Conservation (phyloP, 495 filamentous ascomycete genomes). For the Lichenothelia convexa region DNA sequence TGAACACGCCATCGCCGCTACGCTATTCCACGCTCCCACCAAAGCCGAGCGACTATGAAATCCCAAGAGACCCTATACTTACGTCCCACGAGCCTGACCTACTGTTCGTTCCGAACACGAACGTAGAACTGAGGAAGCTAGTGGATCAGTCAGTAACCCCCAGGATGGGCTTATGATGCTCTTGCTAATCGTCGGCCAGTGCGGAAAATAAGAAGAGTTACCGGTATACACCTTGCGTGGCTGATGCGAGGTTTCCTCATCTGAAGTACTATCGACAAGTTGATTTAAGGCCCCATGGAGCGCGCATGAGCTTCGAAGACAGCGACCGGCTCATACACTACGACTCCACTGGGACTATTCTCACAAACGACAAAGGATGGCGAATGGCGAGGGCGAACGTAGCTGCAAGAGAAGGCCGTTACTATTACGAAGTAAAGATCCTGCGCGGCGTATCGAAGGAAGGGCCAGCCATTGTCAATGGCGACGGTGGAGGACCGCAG, state of each 20-base stretch:
- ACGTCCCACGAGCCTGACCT: slow-evolving; percentile 21
- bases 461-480: slow-evolving; percentile 11
- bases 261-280: slow-evolving; percentile 80
- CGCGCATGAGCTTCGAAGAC: slow-evolving; percentile 83
- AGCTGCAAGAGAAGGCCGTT: slow-evolving; percentile 72
- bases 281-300: slow-evolving; percentile 60
- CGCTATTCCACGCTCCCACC: slow-evolving; percentile 21
- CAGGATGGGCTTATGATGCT: not conserved
- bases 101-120: slow-evolving; percentile 18
- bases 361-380: slow-evolving; percentile 67
- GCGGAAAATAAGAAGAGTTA: slow-evolving; percentile 84
- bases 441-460: slow-evolving; percentile 43
- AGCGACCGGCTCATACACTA: slow-evolving; percentile 60
- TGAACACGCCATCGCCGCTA: slow-evolving; percentile 18
- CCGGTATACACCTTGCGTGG: slow-evolving; percentile 78
- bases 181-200: too few species aligned
- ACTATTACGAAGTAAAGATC: slow-evolving; percentile 88
- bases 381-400: slow-evolving; percentile 78
- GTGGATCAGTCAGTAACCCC: slow-evolving; percentile 15
- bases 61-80: slow-evolving; percentile 19
- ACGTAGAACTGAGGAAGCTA: slow-evolving; percentile 19
- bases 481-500: slow-evolving; percentile 14
- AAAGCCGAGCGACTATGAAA: slow-evolving; percentile 18
- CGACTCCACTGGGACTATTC: slow-evolving; percentile 36
- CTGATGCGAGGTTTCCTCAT: slow-evolving; percentile 67